Evolutionary conservation across 805 yeast species (phyloP).

Genomic region (Teunomyces aglyptinius): DNA sequence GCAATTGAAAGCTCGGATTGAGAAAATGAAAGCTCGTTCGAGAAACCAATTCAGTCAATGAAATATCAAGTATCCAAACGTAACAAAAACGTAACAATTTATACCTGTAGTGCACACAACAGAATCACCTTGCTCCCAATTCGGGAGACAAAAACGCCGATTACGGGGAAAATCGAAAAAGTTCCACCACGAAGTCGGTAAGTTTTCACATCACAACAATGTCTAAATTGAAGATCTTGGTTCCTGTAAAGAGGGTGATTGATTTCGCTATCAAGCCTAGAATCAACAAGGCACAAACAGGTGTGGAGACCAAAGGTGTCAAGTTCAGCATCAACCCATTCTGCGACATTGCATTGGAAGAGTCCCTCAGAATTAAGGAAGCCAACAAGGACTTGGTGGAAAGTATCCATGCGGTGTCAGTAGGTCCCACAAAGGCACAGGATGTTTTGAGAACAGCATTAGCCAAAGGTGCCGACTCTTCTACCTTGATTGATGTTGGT

Average conservation of each 20-base stretch:
- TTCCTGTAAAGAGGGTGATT: conserved; percentile 92
- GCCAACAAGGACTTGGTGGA: conserved; percentile 67
- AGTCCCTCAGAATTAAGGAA: conserved; percentile 77
- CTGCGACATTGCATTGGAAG: conserved; percentile 97
- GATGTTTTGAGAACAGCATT: conserved; percentile 85
- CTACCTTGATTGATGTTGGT: conserved; percentile 78
- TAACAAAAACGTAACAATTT: no score
- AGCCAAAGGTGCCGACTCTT: conserved; percentile 91
- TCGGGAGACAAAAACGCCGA: background rate
- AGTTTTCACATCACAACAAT: conserved; percentile 7
- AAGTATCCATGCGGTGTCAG: conserved; percentile 83
- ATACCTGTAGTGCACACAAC: conserved; percentile 2
- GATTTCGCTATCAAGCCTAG: conserved; percentile 94
- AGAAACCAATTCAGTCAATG: conserved; percentile 10
- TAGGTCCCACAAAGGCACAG: conserved; percentile 84
- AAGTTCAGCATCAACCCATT: conserved; percentile 95
- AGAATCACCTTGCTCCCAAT: background rate
- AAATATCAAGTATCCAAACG: background rate
- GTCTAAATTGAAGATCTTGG: conserved; percentile 67
- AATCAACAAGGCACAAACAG: conserved; percentile 79
- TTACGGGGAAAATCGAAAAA: conserved; percentile 1
- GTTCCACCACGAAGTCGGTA: background rate
- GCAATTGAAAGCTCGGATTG: conserved; percentile 82
- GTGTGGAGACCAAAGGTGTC: conserved; percentile 83
- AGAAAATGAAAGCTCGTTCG: conserved; percentile 76